Evolutionary conservation across 83 land plant species (phyloP), one percentile per base, ranked within the genome.

Genomic region (Isoetes engelmannii): DNA sequence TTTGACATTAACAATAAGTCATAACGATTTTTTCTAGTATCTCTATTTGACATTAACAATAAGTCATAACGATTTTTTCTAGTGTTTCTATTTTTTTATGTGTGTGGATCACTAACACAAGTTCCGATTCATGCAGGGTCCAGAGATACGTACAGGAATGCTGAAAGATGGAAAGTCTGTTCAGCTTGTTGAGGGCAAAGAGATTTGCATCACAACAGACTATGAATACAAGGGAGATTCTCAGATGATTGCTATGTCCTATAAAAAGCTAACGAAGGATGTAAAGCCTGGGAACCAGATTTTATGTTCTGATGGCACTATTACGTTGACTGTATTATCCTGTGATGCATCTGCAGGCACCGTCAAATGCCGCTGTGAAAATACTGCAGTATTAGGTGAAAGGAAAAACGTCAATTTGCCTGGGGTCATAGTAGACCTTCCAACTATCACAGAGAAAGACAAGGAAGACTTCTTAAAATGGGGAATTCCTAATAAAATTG

Each of bases 101-200:
- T n/a, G n/a, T n/a, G n/a, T n/a, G n/a, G n/a, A n/a, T n/a, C n/a
- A n/a, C n/a, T n/a, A n/a, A n/a, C n/a, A n/a, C n/a, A n/a, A n/a
- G n/a, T n/a, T n/a, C n/a, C n/a, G n/a, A n/a, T n/a, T n/a, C n/a
- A n/a, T n/a, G n/a, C 55, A 71, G 73, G 73, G 73, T 12, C 71
- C 71, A 6, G 71, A 69, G 71, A 69, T 69, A n/a, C 71, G 71
- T 7, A 69, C 71, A 4, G 71, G 71, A 28, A 6, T 57, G 69
- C 43, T 69, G 15, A 69, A 69, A 17, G 71, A 57, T 69, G 71
- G 71, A 47, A 19, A 20, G 5, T 12, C 69, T 4, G 43, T 69
- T 45, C 7, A 69, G 17, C 69, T 69, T 5, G 17, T 20, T 10
- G 41, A 53, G 10, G 69, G 48, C 13, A 18, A 69, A 9, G 71